phyloP scores from a whole-genome alignment of 148 eudicot genomes.

The Gaultheria prostrata region DNA sequence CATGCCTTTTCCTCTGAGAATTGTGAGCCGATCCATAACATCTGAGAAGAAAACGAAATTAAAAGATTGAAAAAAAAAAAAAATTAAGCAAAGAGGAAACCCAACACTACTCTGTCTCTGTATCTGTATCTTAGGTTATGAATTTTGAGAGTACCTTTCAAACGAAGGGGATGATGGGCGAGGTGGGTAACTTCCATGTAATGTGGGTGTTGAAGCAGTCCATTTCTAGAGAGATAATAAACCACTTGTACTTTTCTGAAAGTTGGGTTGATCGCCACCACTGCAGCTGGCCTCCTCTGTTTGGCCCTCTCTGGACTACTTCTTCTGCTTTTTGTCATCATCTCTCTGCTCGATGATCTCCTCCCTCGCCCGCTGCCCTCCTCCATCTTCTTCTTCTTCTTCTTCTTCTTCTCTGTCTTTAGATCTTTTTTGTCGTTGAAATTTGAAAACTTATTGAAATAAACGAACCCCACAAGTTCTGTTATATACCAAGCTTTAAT shows the following conservation, averaged over 20 bases:
- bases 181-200: slow-evolving; percentile 75
- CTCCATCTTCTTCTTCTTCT: not conserved
- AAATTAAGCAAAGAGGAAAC: not conserved
- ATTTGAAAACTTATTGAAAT: not conserved
- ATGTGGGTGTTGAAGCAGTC: slow-evolving; percentile 89
- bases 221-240: slow-evolving; percentile 76
- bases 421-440: not conserved
- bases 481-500: not conserved
- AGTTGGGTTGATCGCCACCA: slow-evolving; percentile 5
- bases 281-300: not conserved
- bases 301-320: slow-evolving; percentile 15
- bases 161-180: slow-evolving; percentile 66
- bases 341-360: slow-evolving; percentile 16
- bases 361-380: not conserved
- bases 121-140: not conserved
- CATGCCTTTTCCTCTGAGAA: slow-evolving; percentile 87
- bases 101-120: not conserved
- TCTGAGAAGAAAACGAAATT: slow-evolving; percentile 32
- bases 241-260: slow-evolving; percentile 71
- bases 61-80: no score
- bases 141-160: slow-evolving; percentile 53
- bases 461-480: not conserved
- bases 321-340: not conserved
- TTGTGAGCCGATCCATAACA: slow-evolving; percentile 58
- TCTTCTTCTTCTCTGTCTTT: not conserved